Conservation (phyloP, 331 rosid genomes). For the Acacia pycnantha region DNA sequence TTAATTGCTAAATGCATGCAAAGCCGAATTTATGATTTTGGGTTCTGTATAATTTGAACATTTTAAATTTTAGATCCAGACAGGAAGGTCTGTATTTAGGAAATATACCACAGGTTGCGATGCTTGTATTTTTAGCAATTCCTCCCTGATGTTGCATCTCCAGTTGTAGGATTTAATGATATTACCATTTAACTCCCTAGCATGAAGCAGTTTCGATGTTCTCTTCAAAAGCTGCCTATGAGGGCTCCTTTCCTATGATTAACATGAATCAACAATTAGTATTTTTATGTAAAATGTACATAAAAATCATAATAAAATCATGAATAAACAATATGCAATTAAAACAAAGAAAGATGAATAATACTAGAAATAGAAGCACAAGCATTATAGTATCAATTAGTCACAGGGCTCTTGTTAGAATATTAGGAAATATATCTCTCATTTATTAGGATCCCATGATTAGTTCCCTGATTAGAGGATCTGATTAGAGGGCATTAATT, state of each 20-base stretch:
- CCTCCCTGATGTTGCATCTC: slow-evolving; percentile 63
- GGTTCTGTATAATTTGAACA: neutral
- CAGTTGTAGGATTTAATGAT: slow-evolving; percentile 43
- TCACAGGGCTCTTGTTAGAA: neutral
- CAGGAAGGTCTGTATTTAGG: neutral
- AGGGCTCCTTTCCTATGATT: slow-evolving; percentile 40
- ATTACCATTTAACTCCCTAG: slow-evolving; percentile 74
- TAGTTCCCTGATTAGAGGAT: too few relatives aligned
- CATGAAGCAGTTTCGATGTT: slow-evolving; percentile 64
- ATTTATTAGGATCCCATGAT: too few relatives aligned
- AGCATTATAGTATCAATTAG: neutral
- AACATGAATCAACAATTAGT: slow-evolving; percentile 15
- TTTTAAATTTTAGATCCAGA: neutral
- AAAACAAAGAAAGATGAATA: neutral
- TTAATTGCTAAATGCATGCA: neutral
- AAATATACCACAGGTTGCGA: slow-evolving; percentile 66
- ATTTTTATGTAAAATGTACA: neutral
- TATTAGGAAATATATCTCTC: too few relatives aligned
- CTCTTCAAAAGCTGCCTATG: slow-evolving; percentile 34
- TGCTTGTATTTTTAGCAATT: slow-evolving; percentile 58
- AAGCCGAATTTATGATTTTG: neutral
- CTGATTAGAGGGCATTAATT: too few relatives aligned
- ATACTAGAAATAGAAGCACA: neutral
- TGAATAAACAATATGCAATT: neutral
- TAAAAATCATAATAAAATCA: neutral